Conservation (phyloP, 2,329 filamentous ascomycete genomes). For the Aureobasidium namibiae region DNA sequence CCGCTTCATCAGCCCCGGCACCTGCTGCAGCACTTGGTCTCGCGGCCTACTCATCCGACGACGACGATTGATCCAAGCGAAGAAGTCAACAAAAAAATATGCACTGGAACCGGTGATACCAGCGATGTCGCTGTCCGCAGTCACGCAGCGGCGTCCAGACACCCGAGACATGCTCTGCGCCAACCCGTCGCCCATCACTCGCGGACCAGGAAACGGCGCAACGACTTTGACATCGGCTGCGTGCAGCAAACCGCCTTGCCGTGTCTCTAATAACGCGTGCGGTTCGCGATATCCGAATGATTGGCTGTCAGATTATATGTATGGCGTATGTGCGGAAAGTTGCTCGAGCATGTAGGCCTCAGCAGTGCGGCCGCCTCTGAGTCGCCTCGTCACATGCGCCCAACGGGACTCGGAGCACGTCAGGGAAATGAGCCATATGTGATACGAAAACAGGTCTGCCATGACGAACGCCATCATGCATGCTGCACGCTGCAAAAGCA, state of each 20-base stretch:
- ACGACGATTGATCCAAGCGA: conserved; percentile 8
- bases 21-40: conserved; percentile 10
- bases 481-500: background rate
- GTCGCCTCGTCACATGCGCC: conserved; percentile 7
- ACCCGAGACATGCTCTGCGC: conserved; percentile 8
- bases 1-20: background rate
- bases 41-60: conserved; percentile 11
- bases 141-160: background rate
- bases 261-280: conserved; percentile 1
- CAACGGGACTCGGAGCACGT: background rate
- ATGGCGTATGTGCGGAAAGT: conserved; percentile 4
- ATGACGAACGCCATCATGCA: conserved; percentile 9
- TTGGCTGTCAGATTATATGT: conserved; percentile 3
- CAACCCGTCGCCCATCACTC: background rate
- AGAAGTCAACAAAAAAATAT: background rate
- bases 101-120: background rate
- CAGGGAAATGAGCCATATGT: background rate
- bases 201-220: background rate
- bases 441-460: background rate
- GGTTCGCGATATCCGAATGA: conserved; percentile 4
- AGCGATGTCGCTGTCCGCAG: background rate
- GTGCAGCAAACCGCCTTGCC: conserved; percentile 5
- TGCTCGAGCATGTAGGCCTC: background rate
- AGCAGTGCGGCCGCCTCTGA: background rate
- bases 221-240: conserved; percentile 1